These are phyloP conservation scores for Entrophospora sp. DNA, from an alignment of 192 early-diverging fungal genomes.

Conservation along the genomic window DNA sequence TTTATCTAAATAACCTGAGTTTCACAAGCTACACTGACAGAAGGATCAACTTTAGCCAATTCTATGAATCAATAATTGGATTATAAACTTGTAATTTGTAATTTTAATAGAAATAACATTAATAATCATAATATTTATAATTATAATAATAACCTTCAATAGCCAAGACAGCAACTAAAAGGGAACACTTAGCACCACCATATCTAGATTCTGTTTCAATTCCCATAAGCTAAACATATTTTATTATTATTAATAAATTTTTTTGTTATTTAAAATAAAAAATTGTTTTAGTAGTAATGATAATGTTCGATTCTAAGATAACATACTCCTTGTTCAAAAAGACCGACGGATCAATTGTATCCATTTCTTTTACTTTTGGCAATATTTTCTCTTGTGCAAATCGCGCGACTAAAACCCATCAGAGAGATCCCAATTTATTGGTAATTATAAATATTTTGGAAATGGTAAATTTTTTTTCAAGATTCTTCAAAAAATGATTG, in stretches of 20 bases:
- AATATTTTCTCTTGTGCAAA: constrained; percentile 79
- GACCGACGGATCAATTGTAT: constrained; percentile 82
- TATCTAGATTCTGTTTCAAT: constrained; percentile 75
- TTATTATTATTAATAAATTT: not conserved
- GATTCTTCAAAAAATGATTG: no score
- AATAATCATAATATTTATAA: no score
- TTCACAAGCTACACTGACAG: constrained; percentile 84
- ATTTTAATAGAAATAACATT: not conserved
- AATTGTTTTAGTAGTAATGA: not conserved
- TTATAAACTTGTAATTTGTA: no score
- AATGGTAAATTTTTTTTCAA: not conserved
- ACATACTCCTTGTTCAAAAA: constrained; percentile 85
- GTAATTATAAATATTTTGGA: not conserved
- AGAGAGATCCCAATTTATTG: not conserved
- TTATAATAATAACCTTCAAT: constrained; percentile 54
- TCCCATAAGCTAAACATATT: constrained; percentile 66
- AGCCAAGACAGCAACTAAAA: constrained; percentile 74
- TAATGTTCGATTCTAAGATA: constrained; percentile 4
- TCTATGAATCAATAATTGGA: constrained; percentile 35
- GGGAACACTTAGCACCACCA: constrained; percentile 76
- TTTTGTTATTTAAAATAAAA: not conserved
- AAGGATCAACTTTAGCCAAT: constrained; percentile 92
- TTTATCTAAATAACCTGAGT: constrained; percentile 49
- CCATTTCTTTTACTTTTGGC: constrained; percentile 85
- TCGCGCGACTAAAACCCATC: constrained; percentile 50